These are phyloP conservation scores for Myriosclerotinia duriaeana DNA, from an alignment of 2,329 filamentous ascomycete genomes.

Conservation along the genomic window DNA sequence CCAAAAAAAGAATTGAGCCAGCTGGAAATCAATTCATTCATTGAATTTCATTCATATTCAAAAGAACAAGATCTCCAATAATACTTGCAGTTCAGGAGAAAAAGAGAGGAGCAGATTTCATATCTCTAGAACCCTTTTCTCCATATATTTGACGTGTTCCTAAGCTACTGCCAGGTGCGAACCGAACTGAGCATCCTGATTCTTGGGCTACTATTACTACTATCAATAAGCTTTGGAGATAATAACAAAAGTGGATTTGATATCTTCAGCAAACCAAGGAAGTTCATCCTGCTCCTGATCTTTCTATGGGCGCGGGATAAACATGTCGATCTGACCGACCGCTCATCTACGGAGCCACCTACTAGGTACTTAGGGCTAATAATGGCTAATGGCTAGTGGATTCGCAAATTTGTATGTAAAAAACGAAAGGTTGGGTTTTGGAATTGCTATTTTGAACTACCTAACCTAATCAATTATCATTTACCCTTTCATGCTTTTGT, in stretches of 20 bases:
- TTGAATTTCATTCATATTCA: too few species aligned
- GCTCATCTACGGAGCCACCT: not conserved
- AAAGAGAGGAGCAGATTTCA: not conserved
- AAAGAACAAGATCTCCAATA: not conserved
- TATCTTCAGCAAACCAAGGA: not conserved
- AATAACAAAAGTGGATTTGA: not conserved
- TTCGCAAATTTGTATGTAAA: not conserved
- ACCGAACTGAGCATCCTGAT: too few species aligned
- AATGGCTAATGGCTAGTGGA: not conserved
- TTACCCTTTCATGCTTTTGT: too few species aligned
- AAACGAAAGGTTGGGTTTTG: not conserved
- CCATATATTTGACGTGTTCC: conserved; percentile 17
- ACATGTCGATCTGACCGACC: conserved; percentile 5
- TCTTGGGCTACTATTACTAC: not conserved
- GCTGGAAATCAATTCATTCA: conserved; percentile 2
- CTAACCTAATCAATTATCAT: not conserved
- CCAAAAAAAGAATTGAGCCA: conserved; percentile 6
- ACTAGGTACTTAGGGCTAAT: not conserved
- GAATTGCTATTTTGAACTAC: not conserved
- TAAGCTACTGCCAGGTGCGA: not conserved
- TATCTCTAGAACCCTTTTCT: conserved; percentile 9
- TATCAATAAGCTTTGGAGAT: conserved; percentile 1
- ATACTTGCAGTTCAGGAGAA: conserved; percentile 1
- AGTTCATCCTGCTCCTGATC: not conserved
- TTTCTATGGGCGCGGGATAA: not conserved